phyloP scores from a whole-genome alignment of 805 yeast species.

The Yamadazyma phyllophila region DNA sequence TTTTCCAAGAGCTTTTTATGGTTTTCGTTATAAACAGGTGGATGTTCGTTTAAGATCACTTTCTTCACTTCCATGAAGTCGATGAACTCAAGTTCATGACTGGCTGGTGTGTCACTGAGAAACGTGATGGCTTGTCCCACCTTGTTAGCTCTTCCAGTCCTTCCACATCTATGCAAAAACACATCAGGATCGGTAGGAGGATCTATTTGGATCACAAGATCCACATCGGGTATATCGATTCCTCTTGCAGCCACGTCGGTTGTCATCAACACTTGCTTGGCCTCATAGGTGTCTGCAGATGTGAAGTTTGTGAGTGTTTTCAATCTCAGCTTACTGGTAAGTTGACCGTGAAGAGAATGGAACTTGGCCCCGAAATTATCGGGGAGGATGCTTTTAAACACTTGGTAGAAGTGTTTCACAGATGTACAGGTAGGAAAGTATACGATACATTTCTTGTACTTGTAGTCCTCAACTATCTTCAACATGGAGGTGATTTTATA shows the following conservation, averaged over 20 bases:
- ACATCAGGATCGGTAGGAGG: slow-evolving; percentile 93
- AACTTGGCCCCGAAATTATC: slow-evolving; percentile 38
- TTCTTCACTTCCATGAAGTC: slow-evolving; percentile 73
- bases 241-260: slow-evolving; percentile 99
- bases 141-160: slow-evolving; percentile 91
- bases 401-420: slow-evolving; percentile 71
- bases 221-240: slow-evolving; percentile 92
- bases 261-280: slow-evolving; percentile 69
- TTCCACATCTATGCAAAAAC: slow-evolving; percentile 90
- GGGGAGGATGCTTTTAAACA: slow-evolving; percentile 44
- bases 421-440: slow-evolving; percentile 89
- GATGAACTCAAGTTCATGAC: slow-evolving; percentile 77
- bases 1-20: slow-evolving; percentile 26
- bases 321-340: slow-evolving; percentile 74
- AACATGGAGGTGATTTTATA: slow-evolving; percentile 60
- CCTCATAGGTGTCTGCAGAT: slow-evolving; percentile 35
- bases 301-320: slow-evolving; percentile 67
- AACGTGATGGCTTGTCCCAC: slow-evolving; percentile 77
- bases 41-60: slow-evolving; percentile 48
- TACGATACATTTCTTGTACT: slow-evolving; percentile 78
- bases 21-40: slow-evolving; percentile 19
- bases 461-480: slow-evolving; percentile 48
- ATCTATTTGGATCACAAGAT: slow-evolving; percentile 87
- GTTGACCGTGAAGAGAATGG: slow-evolving; percentile 86
- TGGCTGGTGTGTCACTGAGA: slow-evolving; percentile 52